Percentiles rank a stretch among this genome's conserved stretches.
Evolutionary conservation across 768 basidiomycete species (phyloP).

Genomic region (Termitomyces sp.): DNA sequence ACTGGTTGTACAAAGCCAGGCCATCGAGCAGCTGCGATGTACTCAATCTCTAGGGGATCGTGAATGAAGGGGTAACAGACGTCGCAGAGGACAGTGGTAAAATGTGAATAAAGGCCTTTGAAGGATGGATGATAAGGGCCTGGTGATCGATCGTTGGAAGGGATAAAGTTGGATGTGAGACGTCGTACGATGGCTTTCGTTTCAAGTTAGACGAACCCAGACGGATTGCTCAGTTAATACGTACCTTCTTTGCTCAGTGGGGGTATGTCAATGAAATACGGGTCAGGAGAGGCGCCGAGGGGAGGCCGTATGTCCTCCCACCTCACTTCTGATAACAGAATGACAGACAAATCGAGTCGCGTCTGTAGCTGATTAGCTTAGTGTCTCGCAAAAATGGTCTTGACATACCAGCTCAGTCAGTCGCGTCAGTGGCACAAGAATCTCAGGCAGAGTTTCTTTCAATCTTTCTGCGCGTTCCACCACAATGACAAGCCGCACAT

Average conservation of each 20-base stretch:
- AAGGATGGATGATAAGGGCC: constrained; percentile 50
- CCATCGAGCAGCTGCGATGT: constrained; percentile 77
- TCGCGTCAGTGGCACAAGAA: constrained; percentile 67
- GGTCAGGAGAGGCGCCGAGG: constrained; percentile 66
- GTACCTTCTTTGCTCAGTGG: constrained; percentile 54
- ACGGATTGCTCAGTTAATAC: constrained; percentile 9
- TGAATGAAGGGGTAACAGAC: constrained; percentile 60
- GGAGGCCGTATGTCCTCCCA: constrained; percentile 75
- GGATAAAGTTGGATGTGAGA: constrained; percentile 35
- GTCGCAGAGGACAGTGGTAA: constrained; percentile 50
- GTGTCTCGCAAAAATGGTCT: neutral
- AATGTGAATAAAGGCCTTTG: constrained; percentile 59
- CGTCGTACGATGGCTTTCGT: constrained; percentile 26
- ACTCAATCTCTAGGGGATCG: constrained; percentile 66
- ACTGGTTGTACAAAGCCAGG: constrained; percentile 73
- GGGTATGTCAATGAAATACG: constrained; percentile 57
- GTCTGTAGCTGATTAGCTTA: constrained; percentile 34
- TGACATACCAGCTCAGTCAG: constrained; percentile 62
- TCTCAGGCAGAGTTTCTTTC: constrained; percentile 54
- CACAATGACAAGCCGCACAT: constrained; percentile 50
- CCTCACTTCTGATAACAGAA: constrained; percentile 58
- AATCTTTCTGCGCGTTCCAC: constrained; percentile 67
- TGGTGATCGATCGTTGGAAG: constrained; percentile 7
- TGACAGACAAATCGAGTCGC: constrained; percentile 49
- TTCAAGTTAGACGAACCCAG: constrained; percentile 1